Evolutionary conservation across 495 filamentous ascomycete species (phyloP).

Genomic region (Aspergillus wentii): DNA sequence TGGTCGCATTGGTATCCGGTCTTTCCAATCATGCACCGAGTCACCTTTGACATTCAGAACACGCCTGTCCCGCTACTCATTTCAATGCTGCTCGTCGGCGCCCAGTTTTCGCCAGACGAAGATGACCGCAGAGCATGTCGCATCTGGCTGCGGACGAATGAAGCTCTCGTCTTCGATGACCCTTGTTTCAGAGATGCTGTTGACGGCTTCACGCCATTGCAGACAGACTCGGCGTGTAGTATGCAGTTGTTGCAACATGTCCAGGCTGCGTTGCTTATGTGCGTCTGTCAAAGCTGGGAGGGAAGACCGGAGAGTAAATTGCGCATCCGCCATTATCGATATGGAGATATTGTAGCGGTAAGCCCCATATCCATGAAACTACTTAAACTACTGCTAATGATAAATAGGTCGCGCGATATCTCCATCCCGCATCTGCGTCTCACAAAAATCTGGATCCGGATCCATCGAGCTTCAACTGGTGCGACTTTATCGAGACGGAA

Average conservation of each 20-base stretch:
- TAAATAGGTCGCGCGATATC: conserved; percentile 14
- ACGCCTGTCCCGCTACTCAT: conserved; percentile 10
- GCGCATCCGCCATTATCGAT: too few species aligned
- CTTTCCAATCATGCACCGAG: conserved; percentile 19
- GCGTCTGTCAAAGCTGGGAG: too few species aligned
- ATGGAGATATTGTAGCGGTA: conserved; percentile 23
- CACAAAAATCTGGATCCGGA: conserved; percentile 7
- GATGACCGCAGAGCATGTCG: conserved; percentile 4
- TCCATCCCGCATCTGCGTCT: conserved; percentile 11
- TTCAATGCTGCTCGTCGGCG: conserved; percentile 19
- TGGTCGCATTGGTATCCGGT: conserved; percentile 23
- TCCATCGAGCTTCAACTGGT: too few species aligned
- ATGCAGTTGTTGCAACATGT: conserved; percentile 9
- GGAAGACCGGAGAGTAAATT: too few species aligned
- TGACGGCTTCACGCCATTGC: too few species aligned
- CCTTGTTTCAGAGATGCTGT: conserved; percentile 8
- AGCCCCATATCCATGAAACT: neutral
- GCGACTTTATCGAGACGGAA: too few species aligned
- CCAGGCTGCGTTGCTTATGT: too few species aligned
- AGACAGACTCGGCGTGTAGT: neutral
- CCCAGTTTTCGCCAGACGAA: conserved; percentile 14
- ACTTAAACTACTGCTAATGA: conserved; percentile 2
- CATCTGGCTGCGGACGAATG: conserved; percentile 13
- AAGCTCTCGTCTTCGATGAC: conserved; percentile 15
- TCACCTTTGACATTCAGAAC: conserved; percentile 9